These are phyloP conservation scores for Leucoagaricus sp. DNA, from an alignment of 1,284 basidiomycete genomes.

Conservation along the genomic window DNA sequence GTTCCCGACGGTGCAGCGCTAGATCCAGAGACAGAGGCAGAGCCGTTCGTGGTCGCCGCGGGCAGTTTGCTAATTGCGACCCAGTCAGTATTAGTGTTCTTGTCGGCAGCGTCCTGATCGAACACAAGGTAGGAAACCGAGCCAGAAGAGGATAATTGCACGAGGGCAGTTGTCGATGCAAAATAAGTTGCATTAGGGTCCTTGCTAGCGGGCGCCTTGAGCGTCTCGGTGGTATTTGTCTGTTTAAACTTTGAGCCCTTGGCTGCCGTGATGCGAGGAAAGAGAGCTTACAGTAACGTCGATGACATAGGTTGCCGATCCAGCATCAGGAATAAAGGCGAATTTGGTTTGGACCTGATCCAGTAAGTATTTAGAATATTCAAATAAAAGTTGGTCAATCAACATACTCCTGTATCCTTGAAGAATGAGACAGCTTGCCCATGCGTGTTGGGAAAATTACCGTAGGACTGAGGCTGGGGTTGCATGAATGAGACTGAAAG, in stretches of 20 bases:
- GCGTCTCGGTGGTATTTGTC: slow-evolving; percentile 76
- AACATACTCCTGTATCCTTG: slow-evolving; percentile 50
- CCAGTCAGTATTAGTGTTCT: slow-evolving; percentile 24
- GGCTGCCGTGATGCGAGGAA: background rate
- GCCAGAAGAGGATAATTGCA: slow-evolving; percentile 76
- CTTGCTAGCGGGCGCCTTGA: slow-evolving; percentile 68
- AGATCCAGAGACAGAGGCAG: background rate
- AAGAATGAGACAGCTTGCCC: slow-evolving; percentile 83
- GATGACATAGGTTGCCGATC: slow-evolving; percentile 76
- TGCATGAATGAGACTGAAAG: slow-evolving; percentile 77
- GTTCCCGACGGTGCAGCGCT: background rate
- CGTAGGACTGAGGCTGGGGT: slow-evolving; percentile 69
- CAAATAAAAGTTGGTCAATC: background rate
- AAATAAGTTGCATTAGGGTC: slow-evolving; percentile 74
- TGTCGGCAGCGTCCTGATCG: slow-evolving; percentile 17
- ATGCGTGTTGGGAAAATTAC: slow-evolving; percentile 73
- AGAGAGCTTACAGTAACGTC: slow-evolving; percentile 59
- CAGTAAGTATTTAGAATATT: slow-evolving; percentile 1
- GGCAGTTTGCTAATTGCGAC: background rate
- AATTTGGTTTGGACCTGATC: slow-evolving; percentile 76
- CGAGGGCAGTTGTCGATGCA: slow-evolving; percentile 66
- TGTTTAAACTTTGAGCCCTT: slow-evolving; percentile 23
- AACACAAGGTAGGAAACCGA: slow-evolving; percentile 71
- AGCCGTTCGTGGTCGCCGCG: background rate
- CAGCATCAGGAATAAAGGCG: slow-evolving; percentile 83